Evolutionary conservation across 2,329 filamentous ascomycete species (phyloP).

Genomic region (Hyphodiscus sp.): DNA sequence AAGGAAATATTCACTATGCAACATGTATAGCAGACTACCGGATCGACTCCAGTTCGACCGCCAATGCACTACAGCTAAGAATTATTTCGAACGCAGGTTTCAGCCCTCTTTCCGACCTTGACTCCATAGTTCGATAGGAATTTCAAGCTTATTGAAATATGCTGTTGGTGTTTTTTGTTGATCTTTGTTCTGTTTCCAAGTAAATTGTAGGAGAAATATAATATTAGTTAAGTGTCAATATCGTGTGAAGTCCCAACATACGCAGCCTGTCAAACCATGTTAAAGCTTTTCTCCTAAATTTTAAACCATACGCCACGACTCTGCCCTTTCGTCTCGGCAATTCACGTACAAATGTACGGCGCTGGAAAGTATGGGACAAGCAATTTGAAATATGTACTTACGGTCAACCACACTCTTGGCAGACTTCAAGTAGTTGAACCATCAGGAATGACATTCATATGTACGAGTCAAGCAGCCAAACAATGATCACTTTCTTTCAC

Average conservation of each 20-base stretch:
- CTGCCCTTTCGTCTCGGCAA: too few relatives aligned
- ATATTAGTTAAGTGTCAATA: background rate
- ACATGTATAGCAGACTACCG: background rate
- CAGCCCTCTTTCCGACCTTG: background rate
- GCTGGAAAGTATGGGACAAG: background rate
- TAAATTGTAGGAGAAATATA: background rate
- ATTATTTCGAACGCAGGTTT: background rate
- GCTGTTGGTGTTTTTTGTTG: background rate
- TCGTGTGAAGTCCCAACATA: too few relatives aligned
- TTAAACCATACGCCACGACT: too few relatives aligned
- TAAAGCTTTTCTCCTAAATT: too few relatives aligned
- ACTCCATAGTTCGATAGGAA: background rate
- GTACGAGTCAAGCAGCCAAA: too few relatives aligned
- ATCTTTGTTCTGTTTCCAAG: background rate
- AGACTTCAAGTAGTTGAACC: too few relatives aligned
- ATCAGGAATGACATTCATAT: too few relatives aligned
- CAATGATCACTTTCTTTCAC: background rate
- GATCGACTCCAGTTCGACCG: background rate
- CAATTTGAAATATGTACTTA: background rate
- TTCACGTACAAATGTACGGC: too few relatives aligned
- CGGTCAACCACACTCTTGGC: background rate
- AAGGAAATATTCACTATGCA: background rate
- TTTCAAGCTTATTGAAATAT: background rate
- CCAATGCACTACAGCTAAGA: background rate
- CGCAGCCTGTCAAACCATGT: too few relatives aligned